phyloP scores from a whole-genome alignment of 2,329 filamentous ascomycete species.

The Penicillium sp. region DNA sequence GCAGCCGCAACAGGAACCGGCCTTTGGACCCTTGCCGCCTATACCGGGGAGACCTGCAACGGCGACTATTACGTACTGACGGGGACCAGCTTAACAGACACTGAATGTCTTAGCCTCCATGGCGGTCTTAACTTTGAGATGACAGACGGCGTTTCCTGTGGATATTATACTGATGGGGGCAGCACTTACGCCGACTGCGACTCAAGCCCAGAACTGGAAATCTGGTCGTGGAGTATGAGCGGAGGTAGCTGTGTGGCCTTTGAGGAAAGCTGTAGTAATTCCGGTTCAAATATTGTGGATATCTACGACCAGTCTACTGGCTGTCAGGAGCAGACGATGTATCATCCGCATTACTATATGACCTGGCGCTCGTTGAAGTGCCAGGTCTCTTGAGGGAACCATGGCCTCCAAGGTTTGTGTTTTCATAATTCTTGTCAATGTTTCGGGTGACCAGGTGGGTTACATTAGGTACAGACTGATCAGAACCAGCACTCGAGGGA shows the following conservation, averaged over 20 bases:
- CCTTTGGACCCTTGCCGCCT: slow-evolving; percentile 8
- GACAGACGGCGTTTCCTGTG: background rate
- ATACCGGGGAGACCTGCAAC: slow-evolving; percentile 1
- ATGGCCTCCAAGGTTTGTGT: too few relatives aligned
- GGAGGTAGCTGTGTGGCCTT: background rate
- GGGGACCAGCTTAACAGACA: background rate
- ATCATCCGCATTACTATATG: background rate
- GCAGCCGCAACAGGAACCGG: background rate
- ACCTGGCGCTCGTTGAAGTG: background rate
- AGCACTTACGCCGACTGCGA: background rate
- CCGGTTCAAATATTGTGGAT: background rate
- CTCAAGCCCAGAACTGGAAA: background rate
- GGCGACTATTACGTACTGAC: slow-evolving; percentile 6
- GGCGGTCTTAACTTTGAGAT: background rate
- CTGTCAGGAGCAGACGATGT: background rate
- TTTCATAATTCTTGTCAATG: too few relatives aligned
- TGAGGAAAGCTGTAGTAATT: background rate
- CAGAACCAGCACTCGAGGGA: background rate
- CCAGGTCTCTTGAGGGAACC: background rate
- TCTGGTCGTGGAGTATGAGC: background rate
- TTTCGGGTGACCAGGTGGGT: too few relatives aligned
- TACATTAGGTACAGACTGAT: too few relatives aligned
- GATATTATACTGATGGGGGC: background rate
- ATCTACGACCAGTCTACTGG: background rate
- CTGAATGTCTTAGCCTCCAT: background rate